Evolutionary conservation across 495 filamentous ascomycete species (phyloP).

Genomic region (Penicillium cinerascens): DNA sequence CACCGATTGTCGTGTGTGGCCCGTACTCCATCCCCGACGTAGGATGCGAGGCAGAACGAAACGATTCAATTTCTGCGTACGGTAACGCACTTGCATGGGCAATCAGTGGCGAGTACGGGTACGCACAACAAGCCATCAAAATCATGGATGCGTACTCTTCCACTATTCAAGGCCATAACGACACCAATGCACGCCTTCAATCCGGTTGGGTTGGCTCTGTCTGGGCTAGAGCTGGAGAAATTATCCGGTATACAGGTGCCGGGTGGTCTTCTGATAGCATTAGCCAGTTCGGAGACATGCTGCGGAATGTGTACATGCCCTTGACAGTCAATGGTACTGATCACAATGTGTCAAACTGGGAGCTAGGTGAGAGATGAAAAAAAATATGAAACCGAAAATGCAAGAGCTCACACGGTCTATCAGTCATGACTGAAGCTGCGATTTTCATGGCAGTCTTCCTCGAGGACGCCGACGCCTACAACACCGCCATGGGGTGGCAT

Average conservation of each 20-base stretch:
- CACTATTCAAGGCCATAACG: conserved; percentile 20
- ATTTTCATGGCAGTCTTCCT: conserved; percentile 25
- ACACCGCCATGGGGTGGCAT: conserved; percentile 23
- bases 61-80: conserved; percentile 28
- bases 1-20: conserved; percentile 21
- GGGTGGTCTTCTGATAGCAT: conserved; percentile 18
- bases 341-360: conserved; percentile 24
- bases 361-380: conserved; percentile 12
- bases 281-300: conserved; percentile 18
- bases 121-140: conserved; percentile 22
- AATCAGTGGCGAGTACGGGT: conserved; percentile 10
- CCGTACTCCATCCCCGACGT: conserved; percentile 19
- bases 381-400: too few relatives aligned
- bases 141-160: conserved; percentile 25
- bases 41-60: conserved; percentile 23
- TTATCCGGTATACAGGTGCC: conserved; percentile 24
- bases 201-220: conserved; percentile 21
- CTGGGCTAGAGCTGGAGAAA: conserved; percentile 26
- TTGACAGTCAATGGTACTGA: conserved; percentile 15
- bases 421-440: conserved; percentile 28
- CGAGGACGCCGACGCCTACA: conserved; percentile 18
- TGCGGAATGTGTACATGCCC: conserved; percentile 27
- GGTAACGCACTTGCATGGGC: conserved; percentile 24
- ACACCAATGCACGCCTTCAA: conserved; percentile 26
- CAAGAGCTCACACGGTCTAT: neutral